Percentiles rank a stretch among this genome's conserved stretches.
phyloP scores from a whole-genome alignment of 2,329 filamentous ascomycete genomes.

The Elsinoe necatrix region DNA sequence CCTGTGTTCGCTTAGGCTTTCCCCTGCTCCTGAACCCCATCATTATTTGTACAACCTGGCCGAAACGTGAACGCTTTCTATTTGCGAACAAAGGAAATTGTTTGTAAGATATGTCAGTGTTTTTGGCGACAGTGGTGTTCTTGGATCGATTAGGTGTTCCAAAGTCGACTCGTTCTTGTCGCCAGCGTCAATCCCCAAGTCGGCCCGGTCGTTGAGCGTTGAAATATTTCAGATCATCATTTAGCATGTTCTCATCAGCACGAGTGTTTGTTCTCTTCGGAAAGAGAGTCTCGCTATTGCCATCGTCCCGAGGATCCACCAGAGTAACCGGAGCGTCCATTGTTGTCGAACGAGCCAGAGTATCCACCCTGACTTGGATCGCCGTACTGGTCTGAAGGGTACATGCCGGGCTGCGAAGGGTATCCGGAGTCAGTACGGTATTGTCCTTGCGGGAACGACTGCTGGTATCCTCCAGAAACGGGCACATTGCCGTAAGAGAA shows the following conservation, averaged over 20 bases:
- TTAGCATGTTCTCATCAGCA: constrained; percentile 14
- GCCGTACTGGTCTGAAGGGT: constrained; percentile 7
- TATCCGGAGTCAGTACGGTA: constrained; percentile 11
- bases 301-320: constrained; percentile 7
- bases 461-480: constrained; percentile 2
- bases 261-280: background rate
- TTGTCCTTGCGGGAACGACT: constrained; percentile 11
- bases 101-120: background rate
- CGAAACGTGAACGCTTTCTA: background rate
- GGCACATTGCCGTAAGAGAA: constrained; percentile 14
- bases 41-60: constrained; percentile 9
- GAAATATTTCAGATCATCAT: background rate
- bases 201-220: background rate
- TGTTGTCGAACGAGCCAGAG: constrained; percentile 11
- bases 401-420: constrained; percentile 8
- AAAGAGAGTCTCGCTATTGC: background rate
- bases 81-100: background rate
- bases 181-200: constrained; percentile 9
- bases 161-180: constrained; percentile 7
- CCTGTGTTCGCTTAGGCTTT: constrained; percentile 10
- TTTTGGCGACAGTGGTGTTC: background rate
- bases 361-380: constrained; percentile 15
- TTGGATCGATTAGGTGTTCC: background rate
- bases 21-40: constrained; percentile 12
- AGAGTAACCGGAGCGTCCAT: constrained; percentile 10